Evolutionary conservation across 345 rosid species (phyloP), one percentile per base, ranked within the genome.

Genomic region (Eutrema yunnanense): DNA sequence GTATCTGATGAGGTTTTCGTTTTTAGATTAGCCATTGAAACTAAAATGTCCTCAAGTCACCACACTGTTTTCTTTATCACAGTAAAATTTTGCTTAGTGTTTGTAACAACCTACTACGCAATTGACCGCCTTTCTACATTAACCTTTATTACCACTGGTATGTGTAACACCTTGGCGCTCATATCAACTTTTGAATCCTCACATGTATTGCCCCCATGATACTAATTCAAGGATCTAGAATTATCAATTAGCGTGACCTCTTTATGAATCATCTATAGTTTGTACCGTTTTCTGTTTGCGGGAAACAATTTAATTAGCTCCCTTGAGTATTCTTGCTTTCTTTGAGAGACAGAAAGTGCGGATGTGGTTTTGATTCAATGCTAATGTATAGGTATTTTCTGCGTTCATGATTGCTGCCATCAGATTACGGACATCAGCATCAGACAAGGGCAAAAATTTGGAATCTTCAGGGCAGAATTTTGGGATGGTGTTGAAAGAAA

Each of bases 401-500:
- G 86, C 92, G 57, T 85, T 94, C 65, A 83, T 89, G 67, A 40
- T 82, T 75, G 96, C 97, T 36, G 82, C 90, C 37, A 78, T 94
- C 62, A 86, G 78, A 85, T 79, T 90, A 65, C 88, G 91, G 61
- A 72, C 85, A 61, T 77, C 82, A 55, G 76, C 67, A 67, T 70
- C 80, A 54, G 76, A 83, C 61, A 68, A 66, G 71, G 82, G 65
- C 32, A 47, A 55, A 64, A 69, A 78, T 62, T 82, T 79, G 56
- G 83, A 76, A 63, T 76, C 78, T 49, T 82, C 91, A 37, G 86
- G 82, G 73, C 82, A 89, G 66, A 57, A 79, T 69, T 85, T 89
- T 82, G 97, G 98, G 57, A 79, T 86, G 77, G 83, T 86, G 22
- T 73, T 94, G 79, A 94, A 94, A 83, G 95, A 90, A 81, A 86